phyloP scores from a whole-genome alignment of 2,329 filamentous ascomycete species.

The Penicillium hesseltinei region DNA sequence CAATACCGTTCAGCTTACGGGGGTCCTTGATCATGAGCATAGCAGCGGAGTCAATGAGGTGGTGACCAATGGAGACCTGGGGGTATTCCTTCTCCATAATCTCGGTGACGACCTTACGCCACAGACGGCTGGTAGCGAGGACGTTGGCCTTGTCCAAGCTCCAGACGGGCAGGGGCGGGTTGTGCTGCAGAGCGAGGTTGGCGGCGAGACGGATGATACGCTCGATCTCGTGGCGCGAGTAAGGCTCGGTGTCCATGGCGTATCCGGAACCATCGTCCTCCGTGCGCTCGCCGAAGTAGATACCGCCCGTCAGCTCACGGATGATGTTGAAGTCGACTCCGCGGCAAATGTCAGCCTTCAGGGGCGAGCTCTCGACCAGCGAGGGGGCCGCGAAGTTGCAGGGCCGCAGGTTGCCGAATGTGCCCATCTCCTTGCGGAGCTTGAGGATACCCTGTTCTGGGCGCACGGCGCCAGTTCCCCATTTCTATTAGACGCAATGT shows the following conservation, averaged over 20 bases:
- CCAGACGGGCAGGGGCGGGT: constrained; percentile 76
- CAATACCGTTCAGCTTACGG: constrained; percentile 78
- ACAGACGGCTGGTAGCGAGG: constrained; percentile 82
- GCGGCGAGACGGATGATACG: constrained; percentile 80
- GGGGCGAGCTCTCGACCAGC: constrained; percentile 78
- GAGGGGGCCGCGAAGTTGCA: constrained; percentile 92
- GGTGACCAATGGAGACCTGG: constrained; percentile 76
- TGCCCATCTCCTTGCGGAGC: constrained; percentile 88
- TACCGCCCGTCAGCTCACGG: constrained; percentile 85
- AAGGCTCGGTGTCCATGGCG: constrained; percentile 83
- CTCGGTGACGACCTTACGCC: constrained; percentile 83
- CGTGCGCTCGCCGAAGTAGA: constrained; percentile 90
- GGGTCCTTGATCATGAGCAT: constrained; percentile 98
- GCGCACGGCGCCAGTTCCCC: constrained; percentile 82
- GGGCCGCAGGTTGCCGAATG: constrained; percentile 92
- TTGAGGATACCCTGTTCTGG: constrained; percentile 89
- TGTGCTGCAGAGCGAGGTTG: constrained; percentile 72
- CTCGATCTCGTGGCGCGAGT: constrained; percentile 81
- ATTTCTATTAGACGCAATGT: constrained; percentile 60
- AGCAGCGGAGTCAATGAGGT: constrained; percentile 93
- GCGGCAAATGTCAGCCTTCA: constrained; percentile 80
- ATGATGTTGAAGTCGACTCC: constrained; percentile 92
- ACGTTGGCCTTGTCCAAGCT: constrained; percentile 96
- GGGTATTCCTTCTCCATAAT: constrained; percentile 87
- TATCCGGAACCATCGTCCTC: constrained; percentile 71